Evolutionary conservation across 177 flowering plant species (phyloP).

Genomic region (Vitis hybrid): DNA sequence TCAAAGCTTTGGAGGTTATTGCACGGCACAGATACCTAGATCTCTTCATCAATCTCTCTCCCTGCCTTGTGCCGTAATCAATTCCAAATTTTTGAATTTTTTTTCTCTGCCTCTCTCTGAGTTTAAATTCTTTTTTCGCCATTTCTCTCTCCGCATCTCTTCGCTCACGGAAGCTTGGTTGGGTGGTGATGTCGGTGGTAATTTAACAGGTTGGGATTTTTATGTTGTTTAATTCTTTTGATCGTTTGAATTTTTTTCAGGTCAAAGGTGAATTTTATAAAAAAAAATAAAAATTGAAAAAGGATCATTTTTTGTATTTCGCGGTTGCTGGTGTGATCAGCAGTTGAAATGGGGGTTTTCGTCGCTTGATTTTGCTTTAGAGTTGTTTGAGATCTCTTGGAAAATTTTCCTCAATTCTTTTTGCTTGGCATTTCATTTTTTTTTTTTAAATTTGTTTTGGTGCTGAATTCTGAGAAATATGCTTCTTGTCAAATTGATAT

Average conservation of each 20-base stretch:
- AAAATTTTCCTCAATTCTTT: neutral
- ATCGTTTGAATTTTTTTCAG: neutral
- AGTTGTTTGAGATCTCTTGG: neutral
- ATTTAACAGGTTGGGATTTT: neutral
- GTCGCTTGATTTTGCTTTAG: neutral
- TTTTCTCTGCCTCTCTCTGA: conserved; percentile 2
- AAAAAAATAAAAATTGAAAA: too few relatives aligned
- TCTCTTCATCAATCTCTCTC: conserved; percentile 35
- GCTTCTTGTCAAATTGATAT: neutral
- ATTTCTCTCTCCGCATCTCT: neutral
- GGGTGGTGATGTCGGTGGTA: too few relatives aligned
- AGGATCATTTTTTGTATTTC: too few relatives aligned
- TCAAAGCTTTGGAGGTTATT: conserved; percentile 55
- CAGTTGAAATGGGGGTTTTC: neutral
- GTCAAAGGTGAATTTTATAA: too few relatives aligned
- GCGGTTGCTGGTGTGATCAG: neutral
- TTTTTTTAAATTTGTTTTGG: neutral
- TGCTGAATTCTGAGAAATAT: neutral
- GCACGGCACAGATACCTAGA: conserved; percentile 68
- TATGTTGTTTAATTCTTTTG: neutral
- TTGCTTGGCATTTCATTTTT: neutral
- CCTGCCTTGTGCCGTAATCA: conserved; percentile 72
- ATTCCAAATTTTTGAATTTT: conserved; percentile 23
- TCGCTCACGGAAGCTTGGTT: neutral
- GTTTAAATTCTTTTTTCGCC: conserved; percentile 4